Base-by-base conservation (phyloP, 1,284 basidiomycete genomes). In the Sporisorium graminicola region DNA sequence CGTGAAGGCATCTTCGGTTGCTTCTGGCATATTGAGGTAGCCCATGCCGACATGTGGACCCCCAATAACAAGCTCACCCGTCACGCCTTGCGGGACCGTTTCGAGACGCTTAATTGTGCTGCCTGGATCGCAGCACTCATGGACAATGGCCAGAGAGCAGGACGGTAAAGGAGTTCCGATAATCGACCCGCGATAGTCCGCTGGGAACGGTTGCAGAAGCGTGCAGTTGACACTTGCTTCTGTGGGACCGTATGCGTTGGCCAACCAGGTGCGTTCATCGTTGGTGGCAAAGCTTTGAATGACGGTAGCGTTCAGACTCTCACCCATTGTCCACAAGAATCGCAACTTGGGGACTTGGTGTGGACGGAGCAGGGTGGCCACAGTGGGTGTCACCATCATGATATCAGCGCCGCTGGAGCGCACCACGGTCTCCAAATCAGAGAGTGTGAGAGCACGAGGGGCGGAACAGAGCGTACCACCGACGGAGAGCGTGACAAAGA, bases 341-440 rank as follows among this genome's bases (percentile, higher is more conserved):
- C 50, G 51, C 31, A 70, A 31, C 6, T 40, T 65, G 16, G 67
- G 62, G 8, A 70, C 42, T 18, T 47, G 43, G 2, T 46, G 20
- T 16, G 55, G 67, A 16, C 35, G 27, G 10, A 70, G 58, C 18
- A 70, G 53, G 6, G 56, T 60, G 26, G 67, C 67, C 13, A 70
- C 47, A 29, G 62, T 70, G 22, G 67, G 67, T 20, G 67, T 70
- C n/a, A 62, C 61, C 67, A 70, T 70, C 67, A 70, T 70, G 57
- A 70, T 70, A 20, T 56, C 55, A n/a, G 67, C 67, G 4, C 31
- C 49, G 26, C 54, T 59, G 12, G n/a, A 24, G 6, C 27, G 44
- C 51, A 70, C 67, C 29, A 57, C 61, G 13, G n/a, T 40, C 18
- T 64, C 55, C 31, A 70, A 22, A 50, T 70, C 67, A 1, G 50